phyloP scores from a whole-genome alignment of 148 eudicot genomes.

The Drosera capensis region DNA sequence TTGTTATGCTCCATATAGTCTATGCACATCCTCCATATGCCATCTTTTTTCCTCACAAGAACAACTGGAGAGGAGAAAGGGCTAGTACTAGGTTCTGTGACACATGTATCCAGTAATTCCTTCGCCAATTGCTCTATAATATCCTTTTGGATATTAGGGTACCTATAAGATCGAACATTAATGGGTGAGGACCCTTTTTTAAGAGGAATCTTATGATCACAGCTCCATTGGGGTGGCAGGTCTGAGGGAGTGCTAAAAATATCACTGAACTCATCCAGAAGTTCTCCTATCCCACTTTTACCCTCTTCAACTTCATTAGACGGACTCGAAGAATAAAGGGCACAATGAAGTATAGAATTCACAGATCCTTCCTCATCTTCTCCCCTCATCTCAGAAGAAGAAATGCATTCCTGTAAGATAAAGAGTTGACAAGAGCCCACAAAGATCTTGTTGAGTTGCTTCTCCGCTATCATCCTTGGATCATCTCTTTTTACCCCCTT shows the following conservation, averaged over 20 bases:
- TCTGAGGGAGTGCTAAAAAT: not conserved
- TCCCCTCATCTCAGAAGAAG: too few relatives aligned
- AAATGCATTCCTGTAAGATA: too few relatives aligned
- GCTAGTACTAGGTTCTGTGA: not conserved
- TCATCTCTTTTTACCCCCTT: not conserved
- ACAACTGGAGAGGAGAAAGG: not conserved
- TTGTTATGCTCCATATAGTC: constrained; percentile 4
- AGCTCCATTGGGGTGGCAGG: not conserved
- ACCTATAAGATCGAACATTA: not conserved
- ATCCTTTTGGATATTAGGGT: not conserved
- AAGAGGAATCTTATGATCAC: not conserved
- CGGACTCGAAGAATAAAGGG: not conserved
- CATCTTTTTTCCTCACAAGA: constrained; percentile 1
- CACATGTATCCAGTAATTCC: not conserved
- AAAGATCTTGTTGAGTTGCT: too few relatives aligned
- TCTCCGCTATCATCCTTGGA: not conserved
- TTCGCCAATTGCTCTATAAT: not conserved
- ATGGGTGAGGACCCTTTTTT: not conserved
- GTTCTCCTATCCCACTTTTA: too few relatives aligned
- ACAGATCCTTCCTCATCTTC: too few relatives aligned
- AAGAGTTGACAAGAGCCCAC: too few relatives aligned
- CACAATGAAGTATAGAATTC: not conserved
- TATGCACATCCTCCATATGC: constrained; percentile 1
- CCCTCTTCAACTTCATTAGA: not conserved
- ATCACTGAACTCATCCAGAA: not conserved